These are phyloP conservation scores for Nicotiana obtusifolia DNA, from an alignment of 257 asterid species.

Conservation along the genomic window DNA sequence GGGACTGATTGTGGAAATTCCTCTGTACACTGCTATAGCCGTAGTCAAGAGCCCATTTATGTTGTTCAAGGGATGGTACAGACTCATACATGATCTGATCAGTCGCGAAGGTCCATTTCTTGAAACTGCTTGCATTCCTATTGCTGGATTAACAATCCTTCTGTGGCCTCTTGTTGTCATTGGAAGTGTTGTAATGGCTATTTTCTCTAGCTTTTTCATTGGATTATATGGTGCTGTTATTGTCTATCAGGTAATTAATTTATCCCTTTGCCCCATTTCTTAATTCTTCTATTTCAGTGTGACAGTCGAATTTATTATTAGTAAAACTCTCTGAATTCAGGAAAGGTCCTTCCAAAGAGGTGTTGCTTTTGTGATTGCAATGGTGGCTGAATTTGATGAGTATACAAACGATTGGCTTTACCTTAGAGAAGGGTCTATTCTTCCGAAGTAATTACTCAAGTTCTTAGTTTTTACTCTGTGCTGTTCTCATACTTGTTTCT, in stretches of 20 bases:
- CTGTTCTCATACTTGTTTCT: not conserved
- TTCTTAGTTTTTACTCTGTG: not conserved
- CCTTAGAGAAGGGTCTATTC: slow-evolving; percentile 84
- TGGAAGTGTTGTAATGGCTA: slow-evolving; percentile 70
- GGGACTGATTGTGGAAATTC: slow-evolving; percentile 83
- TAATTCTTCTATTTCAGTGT: not conserved
- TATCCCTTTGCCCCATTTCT: not conserved
- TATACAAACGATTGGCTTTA: slow-evolving; percentile 95
- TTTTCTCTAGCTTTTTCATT: slow-evolving; percentile 71
- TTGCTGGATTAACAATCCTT: slow-evolving; percentile 85
- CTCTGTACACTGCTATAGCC: slow-evolving; percentile 77
- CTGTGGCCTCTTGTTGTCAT: slow-evolving; percentile 89
- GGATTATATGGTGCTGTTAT: slow-evolving; percentile 77
- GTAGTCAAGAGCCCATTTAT: slow-evolving; percentile 77
- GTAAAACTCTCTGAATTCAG: slow-evolving; percentile 32
- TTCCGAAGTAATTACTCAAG: slow-evolving; percentile 61
- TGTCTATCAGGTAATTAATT: slow-evolving; percentile 75
- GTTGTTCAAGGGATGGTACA: slow-evolving; percentile 93
- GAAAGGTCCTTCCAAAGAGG: slow-evolving; percentile 84
- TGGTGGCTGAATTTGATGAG: slow-evolving; percentile 96
- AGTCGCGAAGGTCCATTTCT: slow-evolving; percentile 95
- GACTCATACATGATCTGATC: slow-evolving; percentile 74
- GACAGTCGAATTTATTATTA: not conserved
- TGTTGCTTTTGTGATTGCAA: slow-evolving; percentile 68
- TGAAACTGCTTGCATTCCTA: slow-evolving; percentile 90